Conservation (phyloP, 2,329 filamentous ascomycete species). For the Venturiaceae sp. region DNA sequence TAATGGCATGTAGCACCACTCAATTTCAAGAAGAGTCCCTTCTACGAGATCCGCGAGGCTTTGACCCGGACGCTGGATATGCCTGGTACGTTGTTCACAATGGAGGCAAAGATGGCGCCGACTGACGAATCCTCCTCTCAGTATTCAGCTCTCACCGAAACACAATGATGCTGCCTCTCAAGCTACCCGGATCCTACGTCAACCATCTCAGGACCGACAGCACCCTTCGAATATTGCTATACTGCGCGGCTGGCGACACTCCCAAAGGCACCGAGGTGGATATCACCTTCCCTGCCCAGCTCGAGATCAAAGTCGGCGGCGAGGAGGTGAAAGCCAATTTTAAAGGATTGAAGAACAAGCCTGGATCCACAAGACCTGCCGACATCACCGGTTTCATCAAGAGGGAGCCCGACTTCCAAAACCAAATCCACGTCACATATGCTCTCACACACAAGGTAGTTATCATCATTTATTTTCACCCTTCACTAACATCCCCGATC, state of each 20-base stretch:
- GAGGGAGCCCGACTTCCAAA: slow-evolving; percentile 59
- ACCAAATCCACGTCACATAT: slow-evolving; percentile 79
- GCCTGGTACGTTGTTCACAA: slow-evolving; percentile 30
- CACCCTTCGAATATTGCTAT: slow-evolving; percentile 68
- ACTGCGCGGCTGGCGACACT: slow-evolving; percentile 57
- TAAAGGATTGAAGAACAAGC: slow-evolving; percentile 90
- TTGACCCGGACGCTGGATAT: slow-evolving; percentile 58
- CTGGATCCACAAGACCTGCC: slow-evolving; percentile 84
- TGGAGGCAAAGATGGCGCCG: background rate
- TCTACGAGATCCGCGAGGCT: slow-evolving; percentile 61
- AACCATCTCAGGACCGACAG: slow-evolving; percentile 49
- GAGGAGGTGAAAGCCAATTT: slow-evolving; percentile 88
- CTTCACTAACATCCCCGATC: slow-evolving; percentile 3
- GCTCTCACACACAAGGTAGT: slow-evolving; percentile 77
- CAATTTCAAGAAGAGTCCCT: slow-evolving; percentile 70
- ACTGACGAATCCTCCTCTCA: slow-evolving; percentile 18
- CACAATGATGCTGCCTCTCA: slow-evolving; percentile 48
- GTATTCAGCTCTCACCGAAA: slow-evolving; percentile 51
- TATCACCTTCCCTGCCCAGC: slow-evolving; percentile 68
- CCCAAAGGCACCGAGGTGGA: slow-evolving; percentile 15
- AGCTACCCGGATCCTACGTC: slow-evolving; percentile 43
- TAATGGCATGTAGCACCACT: slow-evolving; percentile 27
- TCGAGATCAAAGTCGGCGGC: slow-evolving; percentile 83
- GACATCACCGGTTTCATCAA: slow-evolving; percentile 76
- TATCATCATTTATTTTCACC: background rate